Conservation (phyloP, 352 stramenopile genomes). For the Phytophthora ramorum region DNA sequence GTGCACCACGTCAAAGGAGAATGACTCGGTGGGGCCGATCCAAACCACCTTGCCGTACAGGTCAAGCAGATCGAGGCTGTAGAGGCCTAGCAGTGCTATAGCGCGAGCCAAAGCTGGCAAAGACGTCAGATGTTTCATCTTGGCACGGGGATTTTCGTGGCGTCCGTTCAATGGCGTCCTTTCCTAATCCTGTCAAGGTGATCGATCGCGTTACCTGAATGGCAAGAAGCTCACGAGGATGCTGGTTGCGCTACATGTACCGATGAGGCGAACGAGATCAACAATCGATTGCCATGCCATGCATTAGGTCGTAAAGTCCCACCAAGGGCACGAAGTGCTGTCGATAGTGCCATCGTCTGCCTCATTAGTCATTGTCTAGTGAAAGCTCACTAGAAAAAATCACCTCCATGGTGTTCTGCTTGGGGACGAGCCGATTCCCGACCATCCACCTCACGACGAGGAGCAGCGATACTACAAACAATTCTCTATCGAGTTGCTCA, state of each 20-base stretch:
- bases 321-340: slow-evolving; percentile 2
- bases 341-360: neutral
- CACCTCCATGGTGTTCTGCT: slow-evolving; percentile 17
- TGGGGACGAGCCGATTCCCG: slow-evolving; percentile 26
- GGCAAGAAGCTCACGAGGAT: neutral
- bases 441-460: slow-evolving; percentile 34
- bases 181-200: neutral
- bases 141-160: neutral
- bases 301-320: too few relatives aligned
- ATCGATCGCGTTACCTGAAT: neutral
- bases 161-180: slow-evolving; percentile 9
- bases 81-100: slow-evolving; percentile 30
- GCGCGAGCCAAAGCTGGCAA: slow-evolving; percentile 23
- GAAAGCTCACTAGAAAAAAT: neutral
- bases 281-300: too few relatives aligned
- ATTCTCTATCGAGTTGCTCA: slow-evolving; percentile 28
- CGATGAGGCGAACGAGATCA: neutral
- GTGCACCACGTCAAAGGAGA: slow-evolving; percentile 37
- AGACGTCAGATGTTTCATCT: slow-evolving; percentile 1
- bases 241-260: slow-evolving; percentile 7
- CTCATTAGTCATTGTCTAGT: too few relatives aligned
- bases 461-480: slow-evolving; percentile 44
- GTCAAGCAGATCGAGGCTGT: slow-evolving; percentile 45
- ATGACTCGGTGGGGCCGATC: slow-evolving; percentile 48
- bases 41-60: slow-evolving; percentile 42